phyloP scores from a whole-genome alignment of 1,284 basidiomycete species.

The Rhizoctonia solani region DNA sequence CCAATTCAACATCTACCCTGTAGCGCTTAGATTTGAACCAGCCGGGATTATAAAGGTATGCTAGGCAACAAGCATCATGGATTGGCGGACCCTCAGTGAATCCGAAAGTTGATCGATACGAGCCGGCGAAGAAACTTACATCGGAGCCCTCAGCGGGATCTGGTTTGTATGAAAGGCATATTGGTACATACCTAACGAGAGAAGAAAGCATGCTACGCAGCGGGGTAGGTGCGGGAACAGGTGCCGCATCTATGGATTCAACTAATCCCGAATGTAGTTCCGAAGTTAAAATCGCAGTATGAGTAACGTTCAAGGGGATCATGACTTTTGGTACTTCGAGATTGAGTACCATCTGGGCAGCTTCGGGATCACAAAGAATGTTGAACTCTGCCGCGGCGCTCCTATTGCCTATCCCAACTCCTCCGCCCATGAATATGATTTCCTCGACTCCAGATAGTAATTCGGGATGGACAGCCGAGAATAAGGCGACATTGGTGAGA shows the following conservation, averaged over 20 bases:
- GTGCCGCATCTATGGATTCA: constrained; percentile 34
- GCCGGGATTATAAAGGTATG: constrained; percentile 66
- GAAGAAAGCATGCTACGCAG: constrained; percentile 75
- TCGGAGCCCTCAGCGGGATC: too few relatives aligned
- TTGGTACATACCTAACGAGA: constrained; percentile 50
- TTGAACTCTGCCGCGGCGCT: constrained; percentile 83
- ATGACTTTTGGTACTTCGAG: constrained; percentile 60
- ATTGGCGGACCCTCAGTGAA: constrained; percentile 78
- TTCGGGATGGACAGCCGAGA: constrained; percentile 70
- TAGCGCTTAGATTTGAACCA: constrained; percentile 64
- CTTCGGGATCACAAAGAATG: constrained; percentile 77
- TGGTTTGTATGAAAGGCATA: too few relatives aligned
- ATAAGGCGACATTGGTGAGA: constrained; percentile 83
- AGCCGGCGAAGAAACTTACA: constrained; percentile 61
- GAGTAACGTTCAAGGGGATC: constrained; percentile 85
- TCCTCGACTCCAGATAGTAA: constrained; percentile 70
- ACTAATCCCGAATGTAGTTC: constrained; percentile 59
- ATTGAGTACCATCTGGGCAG: constrained; percentile 77
- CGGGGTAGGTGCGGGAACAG: constrained; percentile 53
- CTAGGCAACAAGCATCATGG: constrained; percentile 79
- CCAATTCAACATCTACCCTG: constrained; percentile 76
- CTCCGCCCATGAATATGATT: constrained; percentile 86
- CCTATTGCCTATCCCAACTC: constrained; percentile 77
- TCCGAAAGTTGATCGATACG: constrained; percentile 70
- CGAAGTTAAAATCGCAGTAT: constrained; percentile 72